Evolutionary conservation across 495 filamentous ascomycete genomes (phyloP).

Genomic region (Penicillium cosmopolitanum): DNA sequence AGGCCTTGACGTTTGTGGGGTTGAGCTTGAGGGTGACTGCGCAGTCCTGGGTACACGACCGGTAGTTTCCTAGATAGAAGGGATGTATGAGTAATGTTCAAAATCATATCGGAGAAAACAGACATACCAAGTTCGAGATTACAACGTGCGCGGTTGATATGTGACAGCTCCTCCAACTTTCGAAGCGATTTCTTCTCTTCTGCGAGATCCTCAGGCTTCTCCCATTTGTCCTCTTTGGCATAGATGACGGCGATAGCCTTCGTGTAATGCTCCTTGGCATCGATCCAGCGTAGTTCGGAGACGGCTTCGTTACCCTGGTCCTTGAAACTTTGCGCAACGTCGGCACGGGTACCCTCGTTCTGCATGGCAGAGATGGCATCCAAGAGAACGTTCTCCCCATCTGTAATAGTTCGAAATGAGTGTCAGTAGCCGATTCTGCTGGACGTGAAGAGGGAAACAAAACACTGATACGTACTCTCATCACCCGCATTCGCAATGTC

Average conservation of each 20-base stretch:
- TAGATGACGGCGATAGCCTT: constrained; percentile 75
- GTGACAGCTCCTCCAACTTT: constrained; percentile 70
- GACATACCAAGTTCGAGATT: constrained; percentile 72
- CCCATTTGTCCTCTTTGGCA: constrained; percentile 58
- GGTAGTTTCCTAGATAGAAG: constrained; percentile 68
- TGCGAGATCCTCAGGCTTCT: constrained; percentile 45
- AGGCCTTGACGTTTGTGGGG: constrained; percentile 79
- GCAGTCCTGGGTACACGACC: constrained; percentile 80
- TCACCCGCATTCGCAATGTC: constrained; percentile 71
- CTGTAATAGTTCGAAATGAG: constrained; percentile 23
- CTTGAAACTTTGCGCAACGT: constrained; percentile 78
- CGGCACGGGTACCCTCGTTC: constrained; percentile 86
- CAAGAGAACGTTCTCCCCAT: constrained; percentile 71
- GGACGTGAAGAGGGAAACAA: constrained; percentile 1
- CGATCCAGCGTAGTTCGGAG: constrained; percentile 69
- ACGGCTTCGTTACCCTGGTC: constrained; percentile 91
- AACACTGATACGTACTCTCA: constrained; percentile 45
- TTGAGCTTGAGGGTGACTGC: constrained; percentile 78
- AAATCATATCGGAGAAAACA: not conserved
- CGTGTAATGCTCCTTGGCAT: constrained; percentile 89
- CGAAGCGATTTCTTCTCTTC: constrained; percentile 62
- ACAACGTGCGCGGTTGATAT: constrained; percentile 85
- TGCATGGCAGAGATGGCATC: constrained; percentile 88
- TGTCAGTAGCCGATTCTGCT: not conserved
- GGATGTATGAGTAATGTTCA: constrained; percentile 10